Evolutionary conservation across 768 basidiomycete species (phyloP).

Genomic region (Kockovaella imperatae): DNA sequence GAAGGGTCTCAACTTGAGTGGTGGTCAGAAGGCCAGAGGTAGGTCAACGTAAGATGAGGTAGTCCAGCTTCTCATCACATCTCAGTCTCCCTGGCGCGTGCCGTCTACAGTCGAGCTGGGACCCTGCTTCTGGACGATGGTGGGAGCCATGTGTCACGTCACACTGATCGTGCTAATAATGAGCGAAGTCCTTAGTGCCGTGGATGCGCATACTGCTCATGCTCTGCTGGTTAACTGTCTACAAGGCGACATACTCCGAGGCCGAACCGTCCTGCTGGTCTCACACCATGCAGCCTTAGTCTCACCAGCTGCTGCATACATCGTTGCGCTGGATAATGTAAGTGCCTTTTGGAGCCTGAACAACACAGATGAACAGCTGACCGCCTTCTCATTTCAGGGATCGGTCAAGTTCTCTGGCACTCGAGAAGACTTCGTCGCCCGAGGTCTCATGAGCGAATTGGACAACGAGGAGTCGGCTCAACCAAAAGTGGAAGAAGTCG

Average conservation of each 20-base stretch:
- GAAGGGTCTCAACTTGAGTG: slow-evolving; percentile 46
- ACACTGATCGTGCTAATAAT: slow-evolving; percentile 19
- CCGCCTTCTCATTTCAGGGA: slow-evolving; percentile 48
- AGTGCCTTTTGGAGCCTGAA: slow-evolving; percentile 2
- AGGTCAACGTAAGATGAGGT: slow-evolving; percentile 1
- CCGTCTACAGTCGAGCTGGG: slow-evolving; percentile 81
- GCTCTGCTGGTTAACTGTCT: slow-evolving; percentile 75
- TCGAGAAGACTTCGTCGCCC: slow-evolving; percentile 58
- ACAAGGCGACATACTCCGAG: slow-evolving; percentile 65
- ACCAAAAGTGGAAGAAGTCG: slow-evolving; percentile 6
- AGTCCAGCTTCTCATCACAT: neutral
- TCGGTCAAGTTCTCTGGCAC: slow-evolving; percentile 67
- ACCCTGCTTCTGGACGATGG: slow-evolving; percentile 80
- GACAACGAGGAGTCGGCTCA: slow-evolving; percentile 53
- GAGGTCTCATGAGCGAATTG: slow-evolving; percentile 59
- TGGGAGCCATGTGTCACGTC: slow-evolving; percentile 42
- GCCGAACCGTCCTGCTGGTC: slow-evolving; percentile 76
- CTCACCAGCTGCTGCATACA: slow-evolving; percentile 65
- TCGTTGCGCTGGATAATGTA: slow-evolving; percentile 52
- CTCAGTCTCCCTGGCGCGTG: slow-evolving; percentile 49
- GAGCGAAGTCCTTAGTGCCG: slow-evolving; percentile 48
- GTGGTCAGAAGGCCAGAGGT: slow-evolving; percentile 53
- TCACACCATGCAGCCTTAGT: slow-evolving; percentile 92
- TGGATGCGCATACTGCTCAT: slow-evolving; percentile 78
- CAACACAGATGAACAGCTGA: neutral